phyloP scores from a whole-genome alignment of 2,329 filamentous ascomycete genomes.

The Mycogone perniciosa region DNA sequence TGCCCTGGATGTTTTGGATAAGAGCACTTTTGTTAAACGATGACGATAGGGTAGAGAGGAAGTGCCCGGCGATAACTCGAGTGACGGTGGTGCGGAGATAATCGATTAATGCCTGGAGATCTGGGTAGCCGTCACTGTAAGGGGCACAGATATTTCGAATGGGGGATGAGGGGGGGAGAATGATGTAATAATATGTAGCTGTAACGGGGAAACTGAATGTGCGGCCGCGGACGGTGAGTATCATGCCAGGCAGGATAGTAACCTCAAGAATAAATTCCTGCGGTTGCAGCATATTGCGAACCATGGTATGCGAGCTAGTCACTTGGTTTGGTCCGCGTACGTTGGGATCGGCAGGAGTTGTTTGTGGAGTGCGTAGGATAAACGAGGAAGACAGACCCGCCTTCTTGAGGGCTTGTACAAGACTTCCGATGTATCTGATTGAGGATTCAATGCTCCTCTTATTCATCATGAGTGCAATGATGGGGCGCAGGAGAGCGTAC shows the following conservation, averaged over 20 bases:
- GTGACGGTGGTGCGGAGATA: conserved; percentile 40
- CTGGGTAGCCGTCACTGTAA: conserved; percentile 38
- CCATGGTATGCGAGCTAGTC: conserved; percentile 38
- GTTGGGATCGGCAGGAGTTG: conserved; percentile 22
- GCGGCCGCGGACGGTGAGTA: conserved; percentile 38
- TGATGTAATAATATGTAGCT: conserved; percentile 39
- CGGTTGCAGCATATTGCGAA: conserved; percentile 37
- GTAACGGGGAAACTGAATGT: conserved; percentile 39
- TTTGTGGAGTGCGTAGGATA: conserved; percentile 34
- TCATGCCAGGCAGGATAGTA: conserved; percentile 37
- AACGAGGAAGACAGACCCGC: conserved; percentile 42
- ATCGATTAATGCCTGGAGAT: conserved; percentile 36
- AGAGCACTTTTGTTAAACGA: conserved; percentile 15
- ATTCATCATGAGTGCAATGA: conserved; percentile 44
- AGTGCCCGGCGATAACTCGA: conserved; percentile 34
- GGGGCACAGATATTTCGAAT: conserved; percentile 38
- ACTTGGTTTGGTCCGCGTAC: conserved; percentile 30
- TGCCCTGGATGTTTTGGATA: conserved; percentile 27
- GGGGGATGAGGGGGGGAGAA: conserved; percentile 30
- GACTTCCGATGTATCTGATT: conserved; percentile 35
- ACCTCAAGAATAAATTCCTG: conserved; percentile 39
- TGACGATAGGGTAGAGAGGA: conserved; percentile 21
- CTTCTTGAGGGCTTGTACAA: conserved; percentile 38
- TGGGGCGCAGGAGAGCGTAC: conserved; percentile 45
- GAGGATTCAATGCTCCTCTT: conserved; percentile 34